These are phyloP conservation scores for Brassica cretica DNA, from an alignment of 345 rosid species.

Conservation along the genomic window DNA sequence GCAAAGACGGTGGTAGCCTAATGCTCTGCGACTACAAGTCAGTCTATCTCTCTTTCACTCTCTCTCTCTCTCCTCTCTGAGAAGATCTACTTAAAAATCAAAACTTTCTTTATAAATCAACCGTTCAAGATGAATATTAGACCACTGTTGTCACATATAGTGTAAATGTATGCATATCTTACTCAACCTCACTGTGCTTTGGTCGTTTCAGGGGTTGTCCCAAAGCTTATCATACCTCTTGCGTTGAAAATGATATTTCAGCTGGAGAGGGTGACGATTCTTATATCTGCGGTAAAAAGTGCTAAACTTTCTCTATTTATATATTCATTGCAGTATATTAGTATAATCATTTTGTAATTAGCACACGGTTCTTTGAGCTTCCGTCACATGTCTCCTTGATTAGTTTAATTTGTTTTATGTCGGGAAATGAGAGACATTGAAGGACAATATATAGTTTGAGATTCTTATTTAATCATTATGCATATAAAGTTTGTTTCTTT, in stretches of 20 bases:
- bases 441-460: not conserved
- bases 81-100: constrained; percentile 8
- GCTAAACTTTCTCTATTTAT: not conserved
- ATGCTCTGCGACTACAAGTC: constrained; percentile 38
- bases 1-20: constrained; percentile 40
- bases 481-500: not conserved
- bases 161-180: not conserved
- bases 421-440: constrained; percentile 4
- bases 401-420: constrained; percentile 1
- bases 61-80: not conserved
- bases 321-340: not conserved
- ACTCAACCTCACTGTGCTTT: not conserved
- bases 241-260: constrained; percentile 7
- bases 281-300: constrained; percentile 34
- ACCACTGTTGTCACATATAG: not conserved
- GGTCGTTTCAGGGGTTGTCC: constrained; percentile 34
- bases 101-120: not conserved
- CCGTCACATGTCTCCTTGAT: not conserved
- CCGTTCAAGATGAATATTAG: not conserved
- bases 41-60: not conserved
- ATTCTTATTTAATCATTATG: not conserved
- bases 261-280: constrained; percentile 12
- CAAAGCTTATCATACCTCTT: constrained; percentile 37
- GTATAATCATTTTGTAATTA: not conserved
- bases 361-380: constrained; percentile 9